Evolutionary conservation across 495 filamentous ascomycete genomes (phyloP), one percentile per base, ranked within the genome.

Genomic region (Penicillium coffeae): DNA sequence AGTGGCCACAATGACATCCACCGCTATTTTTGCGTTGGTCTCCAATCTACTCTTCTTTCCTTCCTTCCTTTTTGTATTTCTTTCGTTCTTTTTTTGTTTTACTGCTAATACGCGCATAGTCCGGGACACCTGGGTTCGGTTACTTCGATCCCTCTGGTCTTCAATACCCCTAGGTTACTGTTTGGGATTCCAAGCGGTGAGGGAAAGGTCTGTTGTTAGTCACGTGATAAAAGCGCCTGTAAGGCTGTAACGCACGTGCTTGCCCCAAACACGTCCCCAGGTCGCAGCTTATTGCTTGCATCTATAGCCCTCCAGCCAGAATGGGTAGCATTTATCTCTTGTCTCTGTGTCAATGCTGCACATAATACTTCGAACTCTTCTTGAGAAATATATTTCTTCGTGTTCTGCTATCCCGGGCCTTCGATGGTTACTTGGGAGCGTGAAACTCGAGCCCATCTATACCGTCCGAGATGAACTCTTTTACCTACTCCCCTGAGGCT

Each of bases 391-490:
- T n/a, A n/a, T n/a, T n/a, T n/a, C n/a, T n/a, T n/a, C n/a, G n/a
- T n/a, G n/a, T n/a, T n/a, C 25, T 30, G 5, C 25, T 30, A 30
- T 30, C 25, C n/a, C n/a, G n/a, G n/a, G n/a, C n/a, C 5, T 30
- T 30, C 25, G 25, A 10, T 30, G 25, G 25, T 4, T 30, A 30
- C 25, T 30, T 30, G 25, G 25, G 25, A 10, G 25, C 5, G 25
- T 10, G 25, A 30, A 5, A 5, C 25, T 30, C 4, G 25, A 30
- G 4, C 25, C 25, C 25, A 30, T 30, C 4, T 10, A 5, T 10
- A 5, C 10, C 25, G 25, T 19, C 9, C 34, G 34, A 39, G 3
- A 60, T 64, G 60, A 58, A 64, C 42, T 54, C 55, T n/a, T 51
- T 58, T 40, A 52, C 50, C 22, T 62, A 47, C 54, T 59, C 56